phyloP scores from a whole-genome alignment of 495 filamentous ascomycete species.

The Penicillium roqueforti region DNA sequence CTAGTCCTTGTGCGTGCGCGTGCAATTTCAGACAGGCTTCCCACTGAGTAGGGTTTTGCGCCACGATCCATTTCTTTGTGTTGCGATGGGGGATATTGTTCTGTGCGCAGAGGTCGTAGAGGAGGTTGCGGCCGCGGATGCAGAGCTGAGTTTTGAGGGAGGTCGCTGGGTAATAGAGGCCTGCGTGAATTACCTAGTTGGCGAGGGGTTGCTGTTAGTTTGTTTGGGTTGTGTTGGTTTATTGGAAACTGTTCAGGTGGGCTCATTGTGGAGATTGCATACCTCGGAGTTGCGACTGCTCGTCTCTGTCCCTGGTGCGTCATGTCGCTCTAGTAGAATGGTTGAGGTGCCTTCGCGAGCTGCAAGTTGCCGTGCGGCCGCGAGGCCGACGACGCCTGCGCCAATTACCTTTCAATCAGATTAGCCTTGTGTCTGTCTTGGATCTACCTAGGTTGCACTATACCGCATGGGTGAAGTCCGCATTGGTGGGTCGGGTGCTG shows the following conservation, averaged over 20 bases:
- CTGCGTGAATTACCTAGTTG: conserved; percentile 83
- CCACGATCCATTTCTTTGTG: conserved; percentile 92
- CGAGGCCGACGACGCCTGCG: conserved; percentile 85
- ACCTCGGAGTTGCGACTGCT: conserved; percentile 91
- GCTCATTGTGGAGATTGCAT: background rate
- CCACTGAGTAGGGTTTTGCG: conserved; percentile 69
- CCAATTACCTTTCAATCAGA: conserved; percentile 64
- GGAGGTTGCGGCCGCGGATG: conserved; percentile 64
- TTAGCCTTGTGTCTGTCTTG: conserved; percentile 7
- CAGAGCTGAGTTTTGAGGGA: conserved; percentile 84
- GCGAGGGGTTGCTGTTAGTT: background rate
- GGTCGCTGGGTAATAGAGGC: conserved; percentile 78
- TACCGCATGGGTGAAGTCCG: conserved; percentile 84
- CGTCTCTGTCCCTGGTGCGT: conserved; percentile 79
- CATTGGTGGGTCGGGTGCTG: conserved; percentile 29
- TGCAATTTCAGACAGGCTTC: conserved; percentile 62
- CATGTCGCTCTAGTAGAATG: conserved; percentile 78
- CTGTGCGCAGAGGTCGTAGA: conserved; percentile 73
- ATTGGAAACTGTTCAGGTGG: background rate
- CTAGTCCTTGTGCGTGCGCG: conserved; percentile 58
- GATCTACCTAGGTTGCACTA: conserved; percentile 11
- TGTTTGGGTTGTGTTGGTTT: background rate
- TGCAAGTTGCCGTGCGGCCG: conserved; percentile 77
- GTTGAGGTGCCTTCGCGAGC: conserved; percentile 58
- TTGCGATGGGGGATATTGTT: conserved; percentile 66